Conservation (phyloP, 345 rosid genomes). For the Melastoma malabathricum region DNA sequence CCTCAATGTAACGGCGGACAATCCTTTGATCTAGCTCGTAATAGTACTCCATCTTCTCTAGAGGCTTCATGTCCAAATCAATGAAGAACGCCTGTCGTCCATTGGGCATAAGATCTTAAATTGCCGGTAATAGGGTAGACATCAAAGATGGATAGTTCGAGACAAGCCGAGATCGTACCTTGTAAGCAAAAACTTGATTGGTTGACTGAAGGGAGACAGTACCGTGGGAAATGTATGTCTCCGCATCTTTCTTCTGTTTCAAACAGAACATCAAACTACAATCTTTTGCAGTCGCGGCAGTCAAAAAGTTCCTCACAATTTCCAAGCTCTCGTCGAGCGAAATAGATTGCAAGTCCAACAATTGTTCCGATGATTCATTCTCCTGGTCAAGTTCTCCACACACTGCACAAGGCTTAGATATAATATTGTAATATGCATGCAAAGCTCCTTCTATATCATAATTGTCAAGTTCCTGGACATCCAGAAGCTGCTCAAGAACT, state of each 20-base stretch:
- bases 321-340: slow-evolving; percentile 55
- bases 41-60: slow-evolving; percentile 59
- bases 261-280: slow-evolving; percentile 79
- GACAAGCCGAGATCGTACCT: slow-evolving; percentile 28
- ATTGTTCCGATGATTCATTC: slow-evolving; percentile 10
- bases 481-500: slow-evolving; percentile 59
- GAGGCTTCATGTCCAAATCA: slow-evolving; percentile 70
- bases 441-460: slow-evolving; percentile 84
- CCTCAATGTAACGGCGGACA: slow-evolving; percentile 25
- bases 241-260: slow-evolving; percentile 22
- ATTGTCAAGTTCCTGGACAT: slow-evolving; percentile 62
- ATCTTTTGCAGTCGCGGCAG: slow-evolving; percentile 84
- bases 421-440: slow-evolving; percentile 63
- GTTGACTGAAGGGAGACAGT: slow-evolving; percentile 34
- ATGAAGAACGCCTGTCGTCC: slow-evolving; percentile 48
- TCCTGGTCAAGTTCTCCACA: slow-evolving; percentile 34
- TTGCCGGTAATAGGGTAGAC: too few species aligned
- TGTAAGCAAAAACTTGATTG: slow-evolving; percentile 62
- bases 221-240: slow-evolving; percentile 21
- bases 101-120: too few species aligned
- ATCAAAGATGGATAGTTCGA: slow-evolving; percentile 2
- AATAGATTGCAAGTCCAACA: slow-evolving; percentile 45
- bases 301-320: slow-evolving; percentile 60
- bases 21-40: slow-evolving; percentile 53
- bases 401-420: slow-evolving; percentile 51